Base-by-base conservation (phyloP, 1,139 yeast genomes). In the Lodderomyces elongisporus region DNA sequence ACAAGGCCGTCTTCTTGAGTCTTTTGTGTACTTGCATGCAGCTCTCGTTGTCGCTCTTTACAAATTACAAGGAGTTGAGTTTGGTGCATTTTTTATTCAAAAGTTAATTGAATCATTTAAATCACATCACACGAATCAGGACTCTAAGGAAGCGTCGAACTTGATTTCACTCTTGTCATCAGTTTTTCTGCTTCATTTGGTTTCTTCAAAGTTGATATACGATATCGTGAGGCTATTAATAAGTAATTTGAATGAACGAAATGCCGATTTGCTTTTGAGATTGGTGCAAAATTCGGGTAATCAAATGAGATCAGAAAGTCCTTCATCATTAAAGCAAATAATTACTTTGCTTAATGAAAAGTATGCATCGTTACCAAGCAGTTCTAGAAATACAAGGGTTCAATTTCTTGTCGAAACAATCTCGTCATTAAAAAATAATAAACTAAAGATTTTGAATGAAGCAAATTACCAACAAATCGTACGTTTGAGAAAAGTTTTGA, bases 281-380 rank as follows among this genome's bases (percentile, higher is more conserved):
- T 65, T 91, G 16, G 66, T 91, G 15, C 73, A 84, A 33, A 77
- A 77, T 26, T 77, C 89, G 4, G 99, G 98, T 28, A 74, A 80
- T 13, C 88, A 85, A 51, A 74, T 93, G 58, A 75, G 98, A 48
- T 63, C 85, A 2, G 98, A 93, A 51, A 98, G 91, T 54, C 95
- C 97, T 2, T 59, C 74, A 5, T 81, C 96, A 0, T 66, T 93
- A 36, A 88, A 82, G 48, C 93, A 85, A 32, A 88, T 91, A 36
- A 77, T 89, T 6, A 41, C 74, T 3, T 58, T 87, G 36, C 78
- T 82, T 39, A 66, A 65, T 27, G 54, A 66, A 4, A 62, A 68
- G 10, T 67, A 69, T 3, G 54, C 66, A 5, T 58, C 58, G 29
- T 48, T 54, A 9, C 49, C 57, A 3, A 49, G 59, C 10, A 44